phyloP scores from a whole-genome alignment of 2,329 filamentous ascomycete genomes.

The Plenodomus tracheiphilus region DNA sequence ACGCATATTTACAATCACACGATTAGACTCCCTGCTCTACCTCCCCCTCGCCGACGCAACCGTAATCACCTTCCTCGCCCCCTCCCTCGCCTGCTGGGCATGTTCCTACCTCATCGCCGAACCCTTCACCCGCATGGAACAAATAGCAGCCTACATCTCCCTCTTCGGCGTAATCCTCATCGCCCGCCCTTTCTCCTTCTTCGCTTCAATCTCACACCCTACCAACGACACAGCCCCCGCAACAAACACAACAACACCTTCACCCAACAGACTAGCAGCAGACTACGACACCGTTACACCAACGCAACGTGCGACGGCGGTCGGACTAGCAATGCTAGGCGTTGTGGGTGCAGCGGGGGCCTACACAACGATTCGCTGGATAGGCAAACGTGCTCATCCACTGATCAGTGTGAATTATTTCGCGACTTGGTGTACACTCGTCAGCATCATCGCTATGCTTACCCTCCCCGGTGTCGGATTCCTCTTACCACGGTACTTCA shows the following conservation, averaged over 20 bases:
- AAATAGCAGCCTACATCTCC: conserved; percentile 74
- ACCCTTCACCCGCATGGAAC: conserved; percentile 76
- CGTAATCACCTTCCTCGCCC: conserved; percentile 84
- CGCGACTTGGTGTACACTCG: conserved; percentile 67
- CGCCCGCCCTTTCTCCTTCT: conserved; percentile 68
- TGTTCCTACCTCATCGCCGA: conserved; percentile 77
- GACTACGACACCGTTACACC: conserved; percentile 57
- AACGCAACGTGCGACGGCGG: conserved; percentile 68
- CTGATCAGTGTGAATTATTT: conserved; percentile 90
- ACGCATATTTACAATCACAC: conserved; percentile 5
- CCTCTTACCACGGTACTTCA: conserved; percentile 55
- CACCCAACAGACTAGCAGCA: conserved; percentile 26
- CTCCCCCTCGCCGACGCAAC: conserved; percentile 85
- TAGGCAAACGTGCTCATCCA: conserved; percentile 78
- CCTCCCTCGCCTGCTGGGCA: conserved; percentile 76
- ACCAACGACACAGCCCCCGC: conserved; percentile 37
- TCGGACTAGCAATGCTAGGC: conserved; percentile 73
- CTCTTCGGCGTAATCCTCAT: conserved; percentile 82
- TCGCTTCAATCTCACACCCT: conserved; percentile 44
- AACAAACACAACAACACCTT: conserved; percentile 28
- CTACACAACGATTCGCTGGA: conserved; percentile 75
- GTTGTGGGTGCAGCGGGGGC: conserved; percentile 76
- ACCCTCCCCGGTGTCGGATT: conserved; percentile 60
- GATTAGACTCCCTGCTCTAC: conserved; percentile 67
- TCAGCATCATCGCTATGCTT: conserved; percentile 65